phyloP scores from a whole-genome alignment of 2,329 filamentous ascomycete genomes.

The Xylariomycetidae sp. region DNA sequence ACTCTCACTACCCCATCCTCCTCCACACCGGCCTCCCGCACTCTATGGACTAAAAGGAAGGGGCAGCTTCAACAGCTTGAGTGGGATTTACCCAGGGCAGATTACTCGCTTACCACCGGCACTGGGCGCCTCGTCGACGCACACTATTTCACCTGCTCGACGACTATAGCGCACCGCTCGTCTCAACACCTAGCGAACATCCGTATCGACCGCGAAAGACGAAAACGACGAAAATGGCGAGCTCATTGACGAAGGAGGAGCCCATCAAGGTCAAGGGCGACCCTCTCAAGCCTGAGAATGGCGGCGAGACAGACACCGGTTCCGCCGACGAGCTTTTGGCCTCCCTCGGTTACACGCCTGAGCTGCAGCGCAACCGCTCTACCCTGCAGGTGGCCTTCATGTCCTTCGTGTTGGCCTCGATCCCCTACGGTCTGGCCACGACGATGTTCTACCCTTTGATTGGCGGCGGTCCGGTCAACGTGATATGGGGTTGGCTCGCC shows the following conservation, averaged over 20 bases:
- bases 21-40: neutral
- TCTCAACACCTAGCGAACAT: too few species aligned
- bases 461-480: constrained; percentile 60
- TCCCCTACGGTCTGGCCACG: constrained; percentile 67
- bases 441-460: constrained; percentile 62
- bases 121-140: too few species aligned
- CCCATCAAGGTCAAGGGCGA: constrained; percentile 10
- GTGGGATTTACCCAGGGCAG: too few species aligned
- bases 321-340: constrained; percentile 58
- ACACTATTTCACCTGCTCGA: too few species aligned
- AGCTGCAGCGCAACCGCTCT: constrained; percentile 58
- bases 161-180: too few species aligned
- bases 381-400: constrained; percentile 67
- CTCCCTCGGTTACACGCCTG: constrained; percentile 60
- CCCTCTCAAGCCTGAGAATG: too few species aligned
- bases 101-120: too few species aligned
- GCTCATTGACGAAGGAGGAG: constrained; percentile 2
- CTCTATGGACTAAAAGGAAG: neutral
- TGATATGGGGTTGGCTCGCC: constrained; percentile 67
- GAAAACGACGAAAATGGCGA: too few species aligned
- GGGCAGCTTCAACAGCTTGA: too few species aligned
- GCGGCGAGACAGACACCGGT: constrained; percentile 28
- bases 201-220: too few species aligned
- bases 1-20: neutral
- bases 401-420: constrained; percentile 70